A percentile compares a stretch with the other conserved stretches of the same genome.
Conservation (phyloP, 768 basidiomycete species). For the Boletus speciosus region DNA sequence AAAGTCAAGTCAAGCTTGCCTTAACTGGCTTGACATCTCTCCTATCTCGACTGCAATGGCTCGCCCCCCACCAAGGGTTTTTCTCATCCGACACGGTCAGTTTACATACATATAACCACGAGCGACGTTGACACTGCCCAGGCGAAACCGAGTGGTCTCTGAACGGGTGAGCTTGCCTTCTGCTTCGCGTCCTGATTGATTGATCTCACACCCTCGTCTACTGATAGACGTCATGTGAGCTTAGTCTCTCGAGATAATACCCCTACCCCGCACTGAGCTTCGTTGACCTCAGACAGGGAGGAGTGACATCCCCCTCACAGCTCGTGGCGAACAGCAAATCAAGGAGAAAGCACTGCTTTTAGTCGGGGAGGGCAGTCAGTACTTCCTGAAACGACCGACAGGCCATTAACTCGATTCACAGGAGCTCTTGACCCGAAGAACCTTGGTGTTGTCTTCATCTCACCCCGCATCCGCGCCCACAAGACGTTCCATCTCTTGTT, state of each 20-base stretch:
- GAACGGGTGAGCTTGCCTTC: conserved; percentile 55
- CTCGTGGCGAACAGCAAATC: conserved; percentile 69
- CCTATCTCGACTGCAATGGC: conserved; percentile 15
- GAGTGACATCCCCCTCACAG: conserved; percentile 84
- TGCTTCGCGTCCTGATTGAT: neutral
- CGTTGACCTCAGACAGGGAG: conserved; percentile 66
- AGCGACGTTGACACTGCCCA: conserved; percentile 26
- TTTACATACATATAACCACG: neutral
- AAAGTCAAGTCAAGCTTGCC: neutral
- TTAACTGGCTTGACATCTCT: neutral
- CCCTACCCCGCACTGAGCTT: neutral
- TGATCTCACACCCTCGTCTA: conserved; percentile 5
- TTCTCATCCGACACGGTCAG: conserved; percentile 76
- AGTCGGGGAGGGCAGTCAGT: conserved; percentile 77
- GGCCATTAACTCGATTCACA: conserved; percentile 26
- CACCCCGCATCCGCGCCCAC: conserved; percentile 84
- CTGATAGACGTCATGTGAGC: conserved; percentile 57
- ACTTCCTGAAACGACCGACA: neutral
- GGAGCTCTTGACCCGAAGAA: conserved; percentile 78
- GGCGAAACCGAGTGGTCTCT: conserved; percentile 95
- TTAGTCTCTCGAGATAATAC: conserved; percentile 1
- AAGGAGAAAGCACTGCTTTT: conserved; percentile 58
- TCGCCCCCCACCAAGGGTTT: conserved; percentile 67
- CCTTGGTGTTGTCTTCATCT: conserved; percentile 71
- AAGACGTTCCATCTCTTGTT: conserved; percentile 84